Base-by-base conservation (phyloP, 225 moss, liverwort and hornwort species). In the Marchantia paleacea region DNA sequence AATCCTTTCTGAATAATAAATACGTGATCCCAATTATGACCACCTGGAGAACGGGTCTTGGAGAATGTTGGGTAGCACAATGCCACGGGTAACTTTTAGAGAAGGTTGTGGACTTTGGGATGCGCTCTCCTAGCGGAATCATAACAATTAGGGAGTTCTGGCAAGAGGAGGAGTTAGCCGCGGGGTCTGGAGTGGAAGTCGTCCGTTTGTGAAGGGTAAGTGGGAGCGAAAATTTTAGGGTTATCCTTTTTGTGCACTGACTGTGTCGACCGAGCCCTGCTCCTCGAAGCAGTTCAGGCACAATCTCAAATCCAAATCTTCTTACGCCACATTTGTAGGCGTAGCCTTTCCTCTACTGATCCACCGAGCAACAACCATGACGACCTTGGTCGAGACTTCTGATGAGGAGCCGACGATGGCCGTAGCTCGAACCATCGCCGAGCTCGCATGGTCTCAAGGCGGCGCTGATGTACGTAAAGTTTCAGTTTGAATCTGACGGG, bases 351-450 rank as follows among this genome's bases (percentile, higher is more conserved):
- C 29, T 39, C 29, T 31, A 19, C 14, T n/a, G 24, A 48, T 65
- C 54, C 10, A 14, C 24, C 29, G 16, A 60, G 51, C 28, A 13
- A 12, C 18, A 81, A 78, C 57, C 50, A 95, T 97, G 97, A 92
- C 93, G 89, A 95, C 95, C 65, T 76, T 97, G 73, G 82, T 97
- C 83, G 97, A 90, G 91, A 97, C 97, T 8, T 95, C 97, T 57
- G 95, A 97, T 76, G 97, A 97, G 88, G 97, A 97, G 77, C 89
- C 92, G 81, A 97, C 93, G 78, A 74, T 99, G 89, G 97, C 93
- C 19, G 95, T 95, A 7, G 95, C 97, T 31, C 92, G 95, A 50
- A 30, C 86, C 69, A 92, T 95, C 72, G 97, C 90, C 39, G 93
- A 99, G 90, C 85, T 99, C 20, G 95, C 97, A 0, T 99, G 97